phyloP scores from a whole-genome alignment of 495 filamentous ascomycete species.

The Copromyces sp. region DNA sequence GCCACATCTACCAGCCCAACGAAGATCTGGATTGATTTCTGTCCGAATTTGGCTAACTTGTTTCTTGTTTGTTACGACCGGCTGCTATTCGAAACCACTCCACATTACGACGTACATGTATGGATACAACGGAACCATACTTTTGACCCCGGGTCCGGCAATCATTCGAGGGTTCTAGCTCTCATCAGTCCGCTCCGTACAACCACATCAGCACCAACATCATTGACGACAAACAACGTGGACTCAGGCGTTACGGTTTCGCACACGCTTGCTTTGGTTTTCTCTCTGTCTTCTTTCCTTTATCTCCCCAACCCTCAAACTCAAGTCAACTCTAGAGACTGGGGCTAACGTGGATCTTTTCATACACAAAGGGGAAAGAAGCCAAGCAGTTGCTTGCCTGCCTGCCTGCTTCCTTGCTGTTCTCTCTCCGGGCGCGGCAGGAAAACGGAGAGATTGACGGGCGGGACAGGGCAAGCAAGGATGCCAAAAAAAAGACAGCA shows the following conservation, averaged over 20 bases:
- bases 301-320: neutral
- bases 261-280: neutral
- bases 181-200: neutral
- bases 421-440: too few relatives aligned
- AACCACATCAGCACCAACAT: neutral
- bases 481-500: too few relatives aligned
- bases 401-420: neutral
- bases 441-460: too few relatives aligned
- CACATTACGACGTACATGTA: neutral
- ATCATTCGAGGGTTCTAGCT: neutral
- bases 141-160: neutral
- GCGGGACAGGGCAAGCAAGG: too few relatives aligned
- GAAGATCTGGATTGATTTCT: slow-evolving; percentile 55
- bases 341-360: neutral
- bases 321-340: neutral
- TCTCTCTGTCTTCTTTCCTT: neutral
- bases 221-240: neutral
- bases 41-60: slow-evolving; percentile 6
- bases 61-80: neutral
- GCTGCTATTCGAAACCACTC: neutral
- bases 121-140: neutral
- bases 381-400: neutral
- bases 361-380: neutral
- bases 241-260: neutral
- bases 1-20: slow-evolving; percentile 76